These are phyloP conservation scores for barrel medic (Medicago truncatula) DNA, from an alignment of 306 rosid genomes.

Conservation along the genomic window MtrunA17r5.0-ANR NC_053043.1:49570501-49571000, in stretches of 20 bases:
- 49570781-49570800: background rate
- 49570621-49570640: too few relatives aligned
- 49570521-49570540: constrained; percentile 77
- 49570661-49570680: background rate
- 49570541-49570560: constrained; percentile 62
- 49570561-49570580: background rate
- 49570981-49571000: constrained; percentile 86
- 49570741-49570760: too few relatives aligned
- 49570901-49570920: constrained; percentile 88
- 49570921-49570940: constrained; percentile 82
- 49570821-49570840: too few relatives aligned
- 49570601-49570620: background rate
- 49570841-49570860: constrained; percentile 53
- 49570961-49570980: constrained; percentile 79
- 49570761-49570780: background rate
- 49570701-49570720: too few relatives aligned
- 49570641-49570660: too few relatives aligned
- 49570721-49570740: too few relatives aligned
- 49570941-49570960: constrained; percentile 85
- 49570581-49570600: background rate
- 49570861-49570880: constrained; percentile 92
- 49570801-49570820: background rate
- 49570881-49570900: constrained; percentile 93
- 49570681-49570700: background rate
- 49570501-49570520: constrained; percentile 66